Base-by-base conservation (phyloP, 1,284 basidiomycete species). In the Sanghuangporus baumii region DNA sequence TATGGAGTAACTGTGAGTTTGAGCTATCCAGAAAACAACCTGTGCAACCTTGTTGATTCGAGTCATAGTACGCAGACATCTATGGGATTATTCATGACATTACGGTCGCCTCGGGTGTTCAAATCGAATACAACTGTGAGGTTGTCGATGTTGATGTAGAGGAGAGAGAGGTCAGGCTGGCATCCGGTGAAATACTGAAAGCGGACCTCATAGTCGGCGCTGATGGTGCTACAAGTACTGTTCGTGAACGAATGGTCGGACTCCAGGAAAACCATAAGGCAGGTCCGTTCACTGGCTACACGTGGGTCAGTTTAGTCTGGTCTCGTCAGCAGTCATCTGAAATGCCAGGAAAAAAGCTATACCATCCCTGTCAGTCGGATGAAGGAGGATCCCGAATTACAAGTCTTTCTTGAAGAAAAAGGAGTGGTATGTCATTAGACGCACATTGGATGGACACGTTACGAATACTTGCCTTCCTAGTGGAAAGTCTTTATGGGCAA, bases 121-220 rank as follows among this genome's bases (percentile, higher is more conserved):
- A 74, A 2, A 64, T 85, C 41, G 75, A 74, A 23, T 71, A 76
- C 6, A 76, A 76, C 37, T 69, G 74, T 5, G 71, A 70, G 46
- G 78, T 81, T 1, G 70, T 71, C 1, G 70, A 72, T 0, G 70
- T 71, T 1, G 70, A 72, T 0, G 69, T 86, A n/a, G 61, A 67
- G 71, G 12, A 69, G 66, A 52, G 76, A 66, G 57, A 56, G 20
- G 71, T 82, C 20, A 76, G 67, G 0, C 71, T 87, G 14, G 71
- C 74, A 7, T 75, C 76, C 6, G 84, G 86, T 6, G 76, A 79
- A 59, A 71, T 71, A 14, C 60, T 86, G 46, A 64, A 67, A 1
- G 84, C 77, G 7, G 82, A 89, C 67, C 75, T 88, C 12, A 76
- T 89, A 57, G 72, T 89, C 38, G 87, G 85, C 14, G 85, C 87